Conservation (phyloP, 306 rosid genomes). For the Sophora flavescens region DNA sequence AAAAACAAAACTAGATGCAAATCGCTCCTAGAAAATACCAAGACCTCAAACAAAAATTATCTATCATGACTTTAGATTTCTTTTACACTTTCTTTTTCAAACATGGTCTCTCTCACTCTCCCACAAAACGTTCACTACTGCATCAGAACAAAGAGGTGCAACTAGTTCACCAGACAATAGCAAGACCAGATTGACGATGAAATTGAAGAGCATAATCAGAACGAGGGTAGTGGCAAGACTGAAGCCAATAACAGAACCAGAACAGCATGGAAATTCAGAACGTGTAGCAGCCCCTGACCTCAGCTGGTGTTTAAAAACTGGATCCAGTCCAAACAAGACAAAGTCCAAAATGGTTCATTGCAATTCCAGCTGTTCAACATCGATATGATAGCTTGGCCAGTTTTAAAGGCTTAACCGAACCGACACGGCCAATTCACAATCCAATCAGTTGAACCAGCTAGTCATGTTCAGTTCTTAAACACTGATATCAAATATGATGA, state of each 20-base stretch:
- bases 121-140: background rate
- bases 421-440: background rate
- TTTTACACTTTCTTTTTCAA: too few relatives aligned
- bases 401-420: background rate
- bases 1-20: conserved; percentile 15
- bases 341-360: too few relatives aligned
- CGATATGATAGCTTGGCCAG: background rate
- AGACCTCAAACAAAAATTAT: conserved; percentile 24
- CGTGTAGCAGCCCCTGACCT: too few relatives aligned
- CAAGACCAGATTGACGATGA: too few relatives aligned
- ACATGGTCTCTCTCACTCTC: background rate
- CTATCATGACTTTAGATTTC: background rate
- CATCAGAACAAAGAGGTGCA: too few relatives aligned
- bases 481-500: background rate
- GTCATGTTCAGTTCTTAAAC: background rate
- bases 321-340: too few relatives aligned
- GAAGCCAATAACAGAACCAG: too few relatives aligned
- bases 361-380: background rate
- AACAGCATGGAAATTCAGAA: too few relatives aligned
- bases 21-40: conserved; percentile 20
- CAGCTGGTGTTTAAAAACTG: too few relatives aligned
- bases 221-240: too few relatives aligned
- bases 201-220: too few relatives aligned
- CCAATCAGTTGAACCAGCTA: background rate
- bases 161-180: too few relatives aligned